These are phyloP conservation scores for Cutaneotrichosporon spelunceum DNA, from an alignment of 1,284 basidiomycete genomes.

Conservation along the genomic window DNA sequence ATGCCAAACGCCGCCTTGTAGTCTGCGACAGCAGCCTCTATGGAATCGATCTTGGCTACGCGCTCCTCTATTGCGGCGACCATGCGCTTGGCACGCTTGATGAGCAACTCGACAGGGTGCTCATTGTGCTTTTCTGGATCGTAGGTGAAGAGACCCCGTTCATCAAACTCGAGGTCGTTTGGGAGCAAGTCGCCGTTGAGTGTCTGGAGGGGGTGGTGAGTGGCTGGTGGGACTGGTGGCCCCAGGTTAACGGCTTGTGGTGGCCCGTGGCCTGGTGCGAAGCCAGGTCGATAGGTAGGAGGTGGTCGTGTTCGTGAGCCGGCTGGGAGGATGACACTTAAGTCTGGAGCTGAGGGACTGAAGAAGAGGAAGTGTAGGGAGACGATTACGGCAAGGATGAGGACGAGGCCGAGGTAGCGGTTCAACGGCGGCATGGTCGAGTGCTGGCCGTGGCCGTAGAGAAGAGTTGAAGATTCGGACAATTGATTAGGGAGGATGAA, in stretches of 20 bases:
- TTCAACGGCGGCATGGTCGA: slow-evolving; percentile 4
- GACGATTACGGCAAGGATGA: neutral
- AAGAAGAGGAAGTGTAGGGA: slow-evolving; percentile 9
- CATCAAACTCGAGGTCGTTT: slow-evolving; percentile 18
- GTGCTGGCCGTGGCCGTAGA: neutral
- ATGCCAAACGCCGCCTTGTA: slow-evolving; percentile 36
- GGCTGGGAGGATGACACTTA: neutral
- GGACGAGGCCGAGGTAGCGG: slow-evolving; percentile 3
- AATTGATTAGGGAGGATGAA: neutral
- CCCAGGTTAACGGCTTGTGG: neutral
- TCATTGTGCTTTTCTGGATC: slow-evolving; percentile 13
- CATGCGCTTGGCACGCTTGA: slow-evolving; percentile 31
- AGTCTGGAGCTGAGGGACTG: neutral
- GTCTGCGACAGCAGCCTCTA: slow-evolving; percentile 38
- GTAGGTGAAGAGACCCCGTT: slow-evolving; percentile 21
- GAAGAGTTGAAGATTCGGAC: neutral
- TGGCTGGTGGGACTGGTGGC: neutral
- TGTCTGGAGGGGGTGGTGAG: slow-evolving; percentile 16
- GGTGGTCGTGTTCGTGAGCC: neutral
- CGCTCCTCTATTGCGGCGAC: slow-evolving; percentile 28
- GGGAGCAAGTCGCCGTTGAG: slow-evolving; percentile 17
- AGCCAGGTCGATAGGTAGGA: neutral
- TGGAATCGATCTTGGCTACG: slow-evolving; percentile 23
- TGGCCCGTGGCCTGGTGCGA: neutral
- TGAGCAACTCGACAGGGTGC: slow-evolving; percentile 42